Conservation (phyloP, 2,329 filamentous ascomycete genomes). For the Claviceps monticola region DNA sequence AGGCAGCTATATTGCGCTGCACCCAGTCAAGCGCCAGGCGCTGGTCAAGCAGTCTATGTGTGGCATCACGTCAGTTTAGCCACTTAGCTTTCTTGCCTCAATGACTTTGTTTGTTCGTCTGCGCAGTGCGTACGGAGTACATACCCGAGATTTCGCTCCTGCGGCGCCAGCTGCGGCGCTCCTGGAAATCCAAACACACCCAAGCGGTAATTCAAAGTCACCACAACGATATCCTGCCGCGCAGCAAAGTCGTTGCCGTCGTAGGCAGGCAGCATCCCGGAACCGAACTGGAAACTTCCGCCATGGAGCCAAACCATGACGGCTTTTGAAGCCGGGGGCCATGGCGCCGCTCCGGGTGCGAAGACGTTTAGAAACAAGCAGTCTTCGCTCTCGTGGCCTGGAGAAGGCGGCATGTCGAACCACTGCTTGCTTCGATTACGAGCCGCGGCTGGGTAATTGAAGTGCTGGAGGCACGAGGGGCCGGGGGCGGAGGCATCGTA, state of each 20-base stretch:
- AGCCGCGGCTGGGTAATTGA: conserved; percentile 9
- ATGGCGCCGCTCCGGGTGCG: conserved; percentile 5
- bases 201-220: conserved; percentile 21
- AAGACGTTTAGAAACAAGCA: conserved; percentile 7
- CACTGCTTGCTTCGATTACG: conserved; percentile 8
- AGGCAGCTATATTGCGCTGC: conserved; percentile 46
- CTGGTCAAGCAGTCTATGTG: conserved; percentile 26
- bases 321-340: neutral
- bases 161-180: neutral
- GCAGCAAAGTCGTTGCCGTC: conserved; percentile 1
- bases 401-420: conserved; percentile 12
- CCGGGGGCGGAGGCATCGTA: conserved; percentile 14
- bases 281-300: conserved; percentile 10
- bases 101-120: too few relatives aligned
- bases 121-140: neutral
- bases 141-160: neutral
- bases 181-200: conserved; percentile 21
- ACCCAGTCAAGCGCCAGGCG: conserved; percentile 46
- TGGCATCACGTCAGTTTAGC: neutral
- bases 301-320: conserved; percentile 17
- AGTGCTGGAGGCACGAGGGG: conserved; percentile 15
- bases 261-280: conserved; percentile 7
- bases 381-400: conserved; percentile 13
- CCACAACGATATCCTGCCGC: conserved; percentile 11
- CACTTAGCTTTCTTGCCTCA: too few relatives aligned